Base-by-base conservation (phyloP, 192 early-diverging fungal species). In the Mortierella claussenii region DNA sequence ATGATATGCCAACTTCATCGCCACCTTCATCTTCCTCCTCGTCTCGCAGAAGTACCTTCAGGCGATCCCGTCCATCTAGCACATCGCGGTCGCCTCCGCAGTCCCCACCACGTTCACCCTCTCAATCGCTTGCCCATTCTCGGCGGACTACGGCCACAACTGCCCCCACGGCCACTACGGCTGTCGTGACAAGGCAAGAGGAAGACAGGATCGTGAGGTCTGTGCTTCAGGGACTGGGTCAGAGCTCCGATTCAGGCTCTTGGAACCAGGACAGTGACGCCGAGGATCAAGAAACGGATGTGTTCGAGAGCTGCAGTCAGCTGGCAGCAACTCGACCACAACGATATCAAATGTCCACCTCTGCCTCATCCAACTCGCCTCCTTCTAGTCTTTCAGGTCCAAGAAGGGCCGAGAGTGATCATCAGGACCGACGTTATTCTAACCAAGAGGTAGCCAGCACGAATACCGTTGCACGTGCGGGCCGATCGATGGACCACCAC, bases 201-300 rank as follows among this genome's bases (percentile, higher is more conserved):
- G 60, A 56, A 8, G 61, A 59, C 4, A 40, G 32, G 6, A 10
- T 54, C 17, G 31, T 74, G 48, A 17, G 69, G 10, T 59, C 55
- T 18, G 61, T 59, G 27, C 43, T 59, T 5, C 60, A 31, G 0
- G 69, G 46, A 4, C 49, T 65, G 5, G 69, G 69, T 15, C 60
- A 64, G 24, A 60, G 33, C 24, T 46, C 47, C 20, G 54, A 71
- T 18, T 51, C 40, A 11, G 46, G 26, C 18, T 62, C 60, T 37
- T 63, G 18, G 7, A 34, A 69, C 8, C 12, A 54, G 5, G 58
- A 48, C 26, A 55, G 44, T 47, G 58, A 62, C 21, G 68, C 49
- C 50, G 51, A 62, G 17, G 68, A 70, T 30, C 33, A 58, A 13
- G 37, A 21, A 27, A 44, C 42, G 18, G 1, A 0, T 12, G 37